Base-by-base conservation (phyloP, 371 early-diverging fungal genomes). In the Actinomortierella ambigua region DNA sequence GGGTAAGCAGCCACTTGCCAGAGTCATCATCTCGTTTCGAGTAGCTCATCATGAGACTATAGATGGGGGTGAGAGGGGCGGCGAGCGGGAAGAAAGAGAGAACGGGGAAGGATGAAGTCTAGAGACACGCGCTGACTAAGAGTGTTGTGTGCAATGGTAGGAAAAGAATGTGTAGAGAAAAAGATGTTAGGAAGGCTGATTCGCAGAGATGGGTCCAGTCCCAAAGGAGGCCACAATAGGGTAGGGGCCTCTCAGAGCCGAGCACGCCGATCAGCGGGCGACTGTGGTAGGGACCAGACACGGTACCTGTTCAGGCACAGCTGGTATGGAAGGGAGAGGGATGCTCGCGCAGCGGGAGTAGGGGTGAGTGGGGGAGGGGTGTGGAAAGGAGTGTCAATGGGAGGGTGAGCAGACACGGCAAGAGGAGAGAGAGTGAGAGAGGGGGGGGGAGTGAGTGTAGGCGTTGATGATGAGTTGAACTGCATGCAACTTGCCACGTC, bases 21-120 rank as follows among this genome's bases (percentile, higher is more conserved):
- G 75, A 73, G 68, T 73, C 75, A 73, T 86, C 86, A 75, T 86
- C 86, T 78, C 84, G 80, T 71, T 86, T 86, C 58, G 71, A 80
- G 70, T 83, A 86, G 76, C 83, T 86, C 86, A 86, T 86, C 75
- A 62, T 79, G 71, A 59, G 62, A 56, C 46, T 39, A 18, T 62
- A 67, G 58, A 46, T 44, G 27, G 11, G 50, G 34, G 17, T 13
- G 43, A 41, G 17, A 52, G 46, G 47, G 20, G 24, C 18, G 40
- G 47, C 50, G 49, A 28, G 47, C 11, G 50, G 23, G 50, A 49
- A 15, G 40, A 17, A 50, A 3, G 52, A 34, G 49, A 26, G 42
- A 50, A 44, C 23, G 59, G 28, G 40, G 9, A 22, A 43, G 49
- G 48, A 24, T 34, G n/a, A n/a, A 29, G 43, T 26, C 6, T 41